A percentile compares a stretch with the other conserved stretches of the same genome.
Conservation (phyloP, 441 rosid genomes). For the Capsella rubella region DNA sequence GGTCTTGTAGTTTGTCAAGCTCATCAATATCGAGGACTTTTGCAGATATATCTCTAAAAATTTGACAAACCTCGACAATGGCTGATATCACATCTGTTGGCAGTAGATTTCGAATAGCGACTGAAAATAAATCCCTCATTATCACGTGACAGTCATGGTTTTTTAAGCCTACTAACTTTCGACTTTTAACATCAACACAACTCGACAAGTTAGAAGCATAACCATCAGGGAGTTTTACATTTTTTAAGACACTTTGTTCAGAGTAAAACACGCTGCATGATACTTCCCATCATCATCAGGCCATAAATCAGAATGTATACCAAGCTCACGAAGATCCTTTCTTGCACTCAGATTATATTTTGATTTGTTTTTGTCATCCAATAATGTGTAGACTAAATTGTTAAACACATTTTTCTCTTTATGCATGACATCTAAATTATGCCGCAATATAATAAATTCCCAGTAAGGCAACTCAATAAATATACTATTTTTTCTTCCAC, state of each 20-base stretch:
- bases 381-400: neutral
- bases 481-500: neutral
- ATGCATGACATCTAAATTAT: slow-evolving; percentile 9
- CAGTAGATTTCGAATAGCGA: too few species aligned
- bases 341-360: slow-evolving; percentile 1
- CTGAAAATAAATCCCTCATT: too few species aligned
- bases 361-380: neutral
- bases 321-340: neutral
- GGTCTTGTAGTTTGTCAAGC: too few species aligned
- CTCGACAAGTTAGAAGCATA: neutral
- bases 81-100: too few species aligned
- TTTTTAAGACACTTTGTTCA: too few species aligned
- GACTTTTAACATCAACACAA: neutral
- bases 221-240: neutral
- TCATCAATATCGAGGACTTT: too few species aligned
- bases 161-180: too few species aligned
- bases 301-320: neutral
- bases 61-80: too few species aligned
- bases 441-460: neutral
- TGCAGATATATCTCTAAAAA: too few species aligned
- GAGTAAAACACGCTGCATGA: neutral
- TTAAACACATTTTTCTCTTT: slow-evolving; percentile 8
- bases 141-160: neutral
- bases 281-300: neutral
- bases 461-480: slow-evolving; percentile 5